Evolutionary conservation across 2,329 filamentous ascomycete genomes (phyloP).

Genomic region (Penicillium expansum): DNA sequence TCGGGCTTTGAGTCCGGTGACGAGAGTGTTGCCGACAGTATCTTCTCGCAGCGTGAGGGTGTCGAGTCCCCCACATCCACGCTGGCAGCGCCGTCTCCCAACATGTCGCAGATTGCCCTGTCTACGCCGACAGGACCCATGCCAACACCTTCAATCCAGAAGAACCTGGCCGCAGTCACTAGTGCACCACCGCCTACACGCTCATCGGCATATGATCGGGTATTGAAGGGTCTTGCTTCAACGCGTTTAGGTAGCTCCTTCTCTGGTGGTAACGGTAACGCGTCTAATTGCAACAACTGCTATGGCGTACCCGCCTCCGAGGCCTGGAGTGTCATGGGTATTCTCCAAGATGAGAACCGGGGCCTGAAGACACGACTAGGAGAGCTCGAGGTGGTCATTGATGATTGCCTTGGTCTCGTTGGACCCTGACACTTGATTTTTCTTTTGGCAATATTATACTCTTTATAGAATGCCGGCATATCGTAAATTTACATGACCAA

Average conservation of each 20-base stretch:
- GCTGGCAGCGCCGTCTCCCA: slow-evolving; percentile 36
- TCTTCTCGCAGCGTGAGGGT: slow-evolving; percentile 45
- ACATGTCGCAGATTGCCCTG: slow-evolving; percentile 34
- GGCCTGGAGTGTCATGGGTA: slow-evolving; percentile 54
- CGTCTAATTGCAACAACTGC: slow-evolving; percentile 41
- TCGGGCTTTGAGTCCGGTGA: slow-evolving; percentile 60
- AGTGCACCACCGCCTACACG: slow-evolving; percentile 24
- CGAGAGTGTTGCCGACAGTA: slow-evolving; percentile 51
- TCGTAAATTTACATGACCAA: neutral
- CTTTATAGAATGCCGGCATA: slow-evolving; percentile 12
- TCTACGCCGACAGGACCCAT: slow-evolving; percentile 32
- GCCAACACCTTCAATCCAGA: slow-evolving; percentile 32
- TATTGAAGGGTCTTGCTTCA: slow-evolving; percentile 42
- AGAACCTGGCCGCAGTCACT: slow-evolving; percentile 27
- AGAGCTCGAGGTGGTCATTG: slow-evolving; percentile 54
- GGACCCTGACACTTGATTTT: slow-evolving; percentile 26
- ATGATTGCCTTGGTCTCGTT: slow-evolving; percentile 57
- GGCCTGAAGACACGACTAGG: slow-evolving; percentile 52
- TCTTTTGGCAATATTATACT: slow-evolving; percentile 4
- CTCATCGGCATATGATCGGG: slow-evolving; percentile 43
- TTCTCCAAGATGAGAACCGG: slow-evolving; percentile 56
- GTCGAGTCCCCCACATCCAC: slow-evolving; percentile 37
- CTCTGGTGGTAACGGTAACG: slow-evolving; percentile 24
- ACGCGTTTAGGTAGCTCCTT: slow-evolving; percentile 34
- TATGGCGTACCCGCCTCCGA: slow-evolving; percentile 42